Evolutionary conservation across 2,329 filamentous ascomycete genomes (phyloP).

Genomic region (Calycina herbarum): DNA sequence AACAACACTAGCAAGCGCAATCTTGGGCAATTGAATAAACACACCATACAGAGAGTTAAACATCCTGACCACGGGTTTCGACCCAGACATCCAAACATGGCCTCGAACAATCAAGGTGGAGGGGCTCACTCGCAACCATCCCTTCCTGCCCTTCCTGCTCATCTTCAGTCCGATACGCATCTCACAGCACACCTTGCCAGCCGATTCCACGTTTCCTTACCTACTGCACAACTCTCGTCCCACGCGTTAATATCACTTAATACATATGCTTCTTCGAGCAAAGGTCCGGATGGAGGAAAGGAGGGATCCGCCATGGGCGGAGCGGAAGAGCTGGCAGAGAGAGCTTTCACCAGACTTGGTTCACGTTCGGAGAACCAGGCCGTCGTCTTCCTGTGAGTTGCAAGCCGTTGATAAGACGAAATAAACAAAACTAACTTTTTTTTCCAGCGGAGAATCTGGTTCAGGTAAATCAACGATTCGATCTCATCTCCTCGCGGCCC

Average conservation of each 20-base stretch:
- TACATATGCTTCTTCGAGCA: constrained; percentile 87
- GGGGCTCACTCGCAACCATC: constrained; percentile 80
- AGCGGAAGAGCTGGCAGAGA: constrained; percentile 85
- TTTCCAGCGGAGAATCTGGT: constrained; percentile 82
- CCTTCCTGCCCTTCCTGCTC: constrained; percentile 81
- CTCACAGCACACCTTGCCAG: constrained; percentile 80
- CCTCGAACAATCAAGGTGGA: constrained; percentile 49
- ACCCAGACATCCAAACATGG: constrained; percentile 50
- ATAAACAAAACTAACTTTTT: constrained; percentile 17
- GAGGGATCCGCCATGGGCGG: constrained; percentile 91
- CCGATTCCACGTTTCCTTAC: constrained; percentile 88
- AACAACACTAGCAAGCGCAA: not conserved
- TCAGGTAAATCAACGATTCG: constrained; percentile 94
- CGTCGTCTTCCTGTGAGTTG: constrained; percentile 82
- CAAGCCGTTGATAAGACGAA: not conserved
- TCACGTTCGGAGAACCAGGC: constrained; percentile 92
- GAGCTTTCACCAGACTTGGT: constrained; percentile 82
- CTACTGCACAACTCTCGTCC: constrained; percentile 85
- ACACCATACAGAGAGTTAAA: constrained; percentile 13
- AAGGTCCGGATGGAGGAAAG: constrained; percentile 85
- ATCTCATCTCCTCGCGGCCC: constrained; percentile 80
- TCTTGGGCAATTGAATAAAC: constrained; percentile 3
- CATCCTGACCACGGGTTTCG: constrained; percentile 26
- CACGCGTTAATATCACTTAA: constrained; percentile 91
- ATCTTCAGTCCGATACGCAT: constrained; percentile 75